These are phyloP conservation scores for Silene latifolia DNA, from an alignment of 148 eudicot species.

Conservation along the genomic window DNA sequence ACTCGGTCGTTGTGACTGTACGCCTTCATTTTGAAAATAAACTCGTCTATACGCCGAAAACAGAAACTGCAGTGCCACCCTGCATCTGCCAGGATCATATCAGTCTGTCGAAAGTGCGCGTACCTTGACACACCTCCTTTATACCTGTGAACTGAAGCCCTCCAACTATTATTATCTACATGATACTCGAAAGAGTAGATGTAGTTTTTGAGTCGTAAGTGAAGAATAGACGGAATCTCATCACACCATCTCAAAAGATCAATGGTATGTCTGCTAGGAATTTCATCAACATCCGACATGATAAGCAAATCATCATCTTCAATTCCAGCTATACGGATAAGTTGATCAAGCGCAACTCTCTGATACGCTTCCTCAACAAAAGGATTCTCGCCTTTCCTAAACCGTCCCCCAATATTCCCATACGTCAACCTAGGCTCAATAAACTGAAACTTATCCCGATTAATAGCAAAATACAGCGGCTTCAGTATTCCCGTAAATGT, in stretches of 20 bases:
- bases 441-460: not conserved
- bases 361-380: not conserved
- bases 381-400: slow-evolving; percentile 1
- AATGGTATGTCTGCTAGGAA: slow-evolving; percentile 18
- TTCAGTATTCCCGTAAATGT: not conserved
- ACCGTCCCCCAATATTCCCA: not conserved
- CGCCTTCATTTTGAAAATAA: not conserved
- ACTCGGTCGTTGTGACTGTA: not conserved
- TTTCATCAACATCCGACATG: not conserved
- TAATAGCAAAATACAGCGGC: not conserved
- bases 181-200: slow-evolving; percentile 23
- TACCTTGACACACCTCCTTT: slow-evolving; percentile 17
- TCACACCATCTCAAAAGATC: slow-evolving; percentile 21
- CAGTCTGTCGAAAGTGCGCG: slow-evolving; percentile 18
- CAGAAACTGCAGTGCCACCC: slow-evolving; percentile 21
- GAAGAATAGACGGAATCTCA: slow-evolving; percentile 15
- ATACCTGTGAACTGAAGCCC: slow-evolving; percentile 27
- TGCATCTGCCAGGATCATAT: slow-evolving; percentile 16
- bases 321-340: not conserved
- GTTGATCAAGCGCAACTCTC: not conserved
- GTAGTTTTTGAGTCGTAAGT: slow-evolving; percentile 16
- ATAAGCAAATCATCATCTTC: slow-evolving; percentile 1
- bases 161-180: slow-evolving; percentile 21
- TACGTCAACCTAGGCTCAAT: not conserved
- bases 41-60: not conserved